These are phyloP conservation scores for Platanthera guangdongensis DNA, from an alignment of 106 monocot genomes.

Conservation along the genomic window DNA sequence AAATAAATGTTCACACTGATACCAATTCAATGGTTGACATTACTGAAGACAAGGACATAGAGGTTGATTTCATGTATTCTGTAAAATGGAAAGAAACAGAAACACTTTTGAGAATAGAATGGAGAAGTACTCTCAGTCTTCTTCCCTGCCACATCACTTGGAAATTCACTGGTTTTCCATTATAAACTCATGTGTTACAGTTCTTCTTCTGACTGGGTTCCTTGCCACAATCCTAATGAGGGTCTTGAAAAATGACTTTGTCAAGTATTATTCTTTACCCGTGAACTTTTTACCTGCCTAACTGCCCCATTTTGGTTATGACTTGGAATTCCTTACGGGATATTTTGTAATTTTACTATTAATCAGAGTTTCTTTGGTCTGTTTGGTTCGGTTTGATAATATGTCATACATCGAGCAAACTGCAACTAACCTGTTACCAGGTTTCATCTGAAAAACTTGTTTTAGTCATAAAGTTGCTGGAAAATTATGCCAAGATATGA, in stretches of 20 bases:
- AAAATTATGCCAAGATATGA: background rate
- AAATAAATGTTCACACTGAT: slow-evolving; percentile 35
- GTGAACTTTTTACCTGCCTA: background rate
- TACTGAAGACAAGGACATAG: slow-evolving; percentile 38
- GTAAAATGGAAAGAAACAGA: slow-evolving; percentile 48
- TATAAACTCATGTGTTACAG: slow-evolving; percentile 57
- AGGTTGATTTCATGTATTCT: slow-evolving; percentile 49
- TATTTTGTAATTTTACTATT: background rate
- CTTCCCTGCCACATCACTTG: slow-evolving; percentile 32
- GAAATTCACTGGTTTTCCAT: slow-evolving; percentile 71
- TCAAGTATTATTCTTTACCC: slow-evolving; percentile 23
- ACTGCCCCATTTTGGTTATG: background rate
- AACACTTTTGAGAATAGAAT: slow-evolving; percentile 51
- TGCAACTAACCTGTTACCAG: background rate
- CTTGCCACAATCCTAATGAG: slow-evolving; percentile 58
- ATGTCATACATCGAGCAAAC: background rate
- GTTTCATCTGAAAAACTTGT: background rate
- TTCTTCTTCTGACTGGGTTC: slow-evolving; percentile 52
- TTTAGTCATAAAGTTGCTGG: background rate
- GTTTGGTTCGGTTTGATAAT: background rate
- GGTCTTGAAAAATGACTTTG: slow-evolving; percentile 57
- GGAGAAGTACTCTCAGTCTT: slow-evolving; percentile 56
- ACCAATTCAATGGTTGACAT: slow-evolving; percentile 38
- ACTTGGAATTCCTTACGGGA: background rate
- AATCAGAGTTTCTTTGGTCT: background rate